Conservation (phyloP, 257 asterid species). For the Solanum medicagineum region DNA sequence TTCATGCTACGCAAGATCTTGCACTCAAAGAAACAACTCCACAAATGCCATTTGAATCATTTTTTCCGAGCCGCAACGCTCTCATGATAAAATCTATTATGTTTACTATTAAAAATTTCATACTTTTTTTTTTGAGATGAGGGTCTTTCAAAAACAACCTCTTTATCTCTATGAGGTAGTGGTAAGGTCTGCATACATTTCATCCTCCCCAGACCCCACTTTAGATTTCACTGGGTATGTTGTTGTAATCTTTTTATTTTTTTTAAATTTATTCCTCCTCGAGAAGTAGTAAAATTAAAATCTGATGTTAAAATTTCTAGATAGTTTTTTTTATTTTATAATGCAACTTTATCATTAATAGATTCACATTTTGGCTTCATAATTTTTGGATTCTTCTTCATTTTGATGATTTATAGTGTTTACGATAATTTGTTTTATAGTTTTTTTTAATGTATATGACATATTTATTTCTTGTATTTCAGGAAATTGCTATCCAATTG, state of each 20-base stretch:
- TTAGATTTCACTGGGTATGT: too few species aligned
- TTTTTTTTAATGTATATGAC: background rate
- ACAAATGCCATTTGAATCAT: background rate
- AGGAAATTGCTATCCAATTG: background rate
- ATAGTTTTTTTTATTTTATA: too few species aligned
- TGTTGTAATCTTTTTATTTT: background rate
- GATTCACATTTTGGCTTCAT: too few species aligned
- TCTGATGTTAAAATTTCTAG: too few species aligned
- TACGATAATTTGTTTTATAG: background rate
- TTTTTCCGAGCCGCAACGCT: background rate
- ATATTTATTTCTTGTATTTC: background rate
- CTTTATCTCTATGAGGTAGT: too few species aligned
- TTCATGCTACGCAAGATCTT: background rate
- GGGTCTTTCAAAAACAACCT: rapidly evolving
- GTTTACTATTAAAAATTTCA: background rate
- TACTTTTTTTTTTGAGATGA: background rate
- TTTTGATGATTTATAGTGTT: too few species aligned
- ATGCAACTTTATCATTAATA: too few species aligned
- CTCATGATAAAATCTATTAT: background rate
- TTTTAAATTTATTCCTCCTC: background rate
- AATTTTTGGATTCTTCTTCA: too few species aligned
- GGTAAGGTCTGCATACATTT: too few species aligned
- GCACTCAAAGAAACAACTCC: background rate
- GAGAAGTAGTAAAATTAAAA: too few species aligned
- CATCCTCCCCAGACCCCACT: too few species aligned